Conservation (phyloP, 306 rosid species). For the Ochetophila trinervis region DNA sequence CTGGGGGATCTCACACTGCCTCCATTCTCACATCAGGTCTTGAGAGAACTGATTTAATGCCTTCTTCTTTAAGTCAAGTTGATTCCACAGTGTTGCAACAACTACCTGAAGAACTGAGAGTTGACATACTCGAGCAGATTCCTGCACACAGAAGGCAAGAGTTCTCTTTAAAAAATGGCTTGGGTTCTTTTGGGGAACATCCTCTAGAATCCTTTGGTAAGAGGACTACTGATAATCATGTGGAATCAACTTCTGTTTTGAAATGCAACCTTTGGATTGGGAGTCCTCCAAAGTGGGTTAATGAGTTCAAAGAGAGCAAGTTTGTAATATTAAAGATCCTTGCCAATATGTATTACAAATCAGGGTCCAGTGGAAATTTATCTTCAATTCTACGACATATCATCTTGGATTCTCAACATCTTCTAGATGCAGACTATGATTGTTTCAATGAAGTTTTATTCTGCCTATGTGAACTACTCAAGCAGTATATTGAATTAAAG, state of each 20-base stretch:
- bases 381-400: conserved; percentile 53
- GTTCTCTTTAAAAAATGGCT: conserved; percentile 34
- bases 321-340: conserved; percentile 52
- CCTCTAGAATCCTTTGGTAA: conserved; percentile 27
- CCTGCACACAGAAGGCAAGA: conserved; percentile 66
- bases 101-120: conserved; percentile 73
- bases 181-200: conserved; percentile 25
- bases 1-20: conserved; percentile 29
- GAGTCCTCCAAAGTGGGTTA: conserved; percentile 79
- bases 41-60: conserved; percentile 60
- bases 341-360: conserved; percentile 52
- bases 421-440: conserved; percentile 36
- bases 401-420: conserved; percentile 40
- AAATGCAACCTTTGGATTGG: conserved; percentile 67
- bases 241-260: conserved; percentile 31
- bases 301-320: conserved; percentile 57
- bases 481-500: conserved; percentile 68
- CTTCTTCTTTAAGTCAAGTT: conserved; percentile 84
- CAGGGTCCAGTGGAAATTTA: conserved; percentile 42
- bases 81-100: conserved; percentile 69
- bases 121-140: conserved; percentile 62
- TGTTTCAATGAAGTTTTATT: conserved; percentile 47
- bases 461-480: conserved; percentile 63
- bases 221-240: conserved; percentile 25
- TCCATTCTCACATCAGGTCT: conserved; percentile 33